Base-by-base conservation (phyloP, 2,329 filamentous ascomycete species). In the Dryadomyces quercivorus region DNA sequence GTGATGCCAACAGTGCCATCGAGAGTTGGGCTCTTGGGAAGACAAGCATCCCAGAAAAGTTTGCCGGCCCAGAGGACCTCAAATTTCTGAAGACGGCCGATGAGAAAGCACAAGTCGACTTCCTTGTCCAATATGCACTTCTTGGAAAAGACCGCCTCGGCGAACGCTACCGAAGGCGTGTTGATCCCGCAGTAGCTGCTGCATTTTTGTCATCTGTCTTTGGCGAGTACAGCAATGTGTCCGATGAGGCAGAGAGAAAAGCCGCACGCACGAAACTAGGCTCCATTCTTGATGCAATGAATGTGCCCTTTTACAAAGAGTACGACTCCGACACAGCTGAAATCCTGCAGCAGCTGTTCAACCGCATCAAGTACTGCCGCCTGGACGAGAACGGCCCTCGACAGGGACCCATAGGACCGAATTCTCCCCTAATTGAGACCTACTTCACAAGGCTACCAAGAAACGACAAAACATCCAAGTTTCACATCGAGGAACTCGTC, bases 361-460 rank as follows among this genome's bases (percentile, higher is more conserved):
- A 96, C 66, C 85, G 94, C 58, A 88, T 91, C 72, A 96, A 95
- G 69, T 98, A 98, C 71, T 81, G 92, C 59, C 86, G 93, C 43
- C 71, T 98, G n/a, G 93, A 97, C 60, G 86, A 89, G 0, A 80
- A 97, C 65, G 93, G 93, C 0, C 93, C 93, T 3, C 92, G 88
- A 66, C 72, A 88, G 53, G 93, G 93, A 0, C 80, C 84, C 18
- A 87, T 98, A 65, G 86, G 82, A 55, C 71, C 82, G 8, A 72
- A 84, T 53, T 92, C 81, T 63, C 91, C 93, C 13, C 74, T 98
- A 31, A 88, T 96, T 59, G 93, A 98, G 72, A 78, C 86, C 0
- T 98, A 98, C 72, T 98, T 98, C 69, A 97, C 93, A 0, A 82
- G 92, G 31, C 75, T 98, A 44, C 88, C 91, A 1, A 67, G 78